Percentiles rank a stretch among this genome's conserved stretches.
Evolutionary conservation across 495 filamentous ascomycete species (phyloP).

Genomic region (Rostrohypoxylon terebratum): DNA sequence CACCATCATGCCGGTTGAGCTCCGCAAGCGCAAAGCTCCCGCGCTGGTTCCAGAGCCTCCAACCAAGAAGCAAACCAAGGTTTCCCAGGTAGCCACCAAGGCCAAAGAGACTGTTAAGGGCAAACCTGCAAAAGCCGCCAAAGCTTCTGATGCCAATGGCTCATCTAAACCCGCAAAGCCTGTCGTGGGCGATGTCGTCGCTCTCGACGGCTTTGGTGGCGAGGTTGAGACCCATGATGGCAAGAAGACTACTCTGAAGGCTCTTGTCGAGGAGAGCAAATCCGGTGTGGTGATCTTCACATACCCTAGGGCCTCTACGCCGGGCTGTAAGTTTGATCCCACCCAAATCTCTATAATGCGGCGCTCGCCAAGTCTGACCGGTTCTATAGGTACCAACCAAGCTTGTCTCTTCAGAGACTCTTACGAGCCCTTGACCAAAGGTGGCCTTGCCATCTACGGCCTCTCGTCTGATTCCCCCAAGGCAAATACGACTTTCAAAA

Average conservation of each 20-base stretch:
- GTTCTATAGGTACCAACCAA: conserved; percentile 82
- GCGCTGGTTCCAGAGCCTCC: conserved; percentile 65
- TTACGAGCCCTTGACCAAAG: conserved; percentile 78
- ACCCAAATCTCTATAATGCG: conserved; percentile 8
- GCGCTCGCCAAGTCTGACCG: conserved; percentile 43
- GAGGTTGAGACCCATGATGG: conserved; percentile 88
- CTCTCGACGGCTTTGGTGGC: conserved; percentile 80
- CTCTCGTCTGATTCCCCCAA: conserved; percentile 88
- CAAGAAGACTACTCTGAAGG: conserved; percentile 76
- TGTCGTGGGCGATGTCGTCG: conserved; percentile 64
- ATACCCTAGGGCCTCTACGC: conserved; percentile 94
- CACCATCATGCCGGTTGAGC: conserved; percentile 66
- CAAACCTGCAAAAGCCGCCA: conserved; percentile 52
- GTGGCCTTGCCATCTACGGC: conserved; percentile 86
- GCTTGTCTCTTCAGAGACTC: conserved; percentile 91
- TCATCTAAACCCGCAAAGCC: conserved; percentile 50
- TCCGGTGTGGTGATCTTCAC: conserved; percentile 91
- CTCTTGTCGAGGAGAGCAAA: conserved; percentile 83
- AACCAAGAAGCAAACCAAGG: conserved; percentile 65
- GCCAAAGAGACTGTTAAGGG: conserved; percentile 57
- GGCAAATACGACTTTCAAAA: conserved; percentile 90
- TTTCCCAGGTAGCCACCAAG: conserved; percentile 56
- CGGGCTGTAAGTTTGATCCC: conserved; percentile 80
- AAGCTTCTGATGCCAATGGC: conserved; percentile 51
- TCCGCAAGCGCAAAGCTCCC: conserved; percentile 80